Base-by-base conservation (phyloP, 164 flowering plant species). In the Macadamia integrifolia region DNA sequence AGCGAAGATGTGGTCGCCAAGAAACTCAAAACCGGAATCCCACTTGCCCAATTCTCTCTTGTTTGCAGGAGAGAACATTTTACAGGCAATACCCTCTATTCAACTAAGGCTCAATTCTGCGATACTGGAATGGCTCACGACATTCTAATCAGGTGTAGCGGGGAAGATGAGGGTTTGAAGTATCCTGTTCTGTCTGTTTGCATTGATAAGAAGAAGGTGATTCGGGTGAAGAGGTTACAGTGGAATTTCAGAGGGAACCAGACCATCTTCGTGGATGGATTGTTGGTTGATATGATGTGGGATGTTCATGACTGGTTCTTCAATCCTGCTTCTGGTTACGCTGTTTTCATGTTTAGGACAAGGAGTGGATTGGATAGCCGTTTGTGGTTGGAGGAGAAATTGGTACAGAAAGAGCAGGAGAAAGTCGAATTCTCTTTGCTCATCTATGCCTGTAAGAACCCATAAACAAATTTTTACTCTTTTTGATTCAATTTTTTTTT, bases 171-270 rank as follows among this genome's bases (percentile, higher is more conserved):
- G 13, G 90, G 83, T 1, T 12, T 71, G 12, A 85, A 84, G 71
- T 68, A 80, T 23, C 90, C 86, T 1, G 85, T 74, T 43, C 70
- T 94, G 28, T 83, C 82, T 1, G 89, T 92, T 29, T 66, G 74
- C 43, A 79, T 94, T 10, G 97, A 94, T 66, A 79, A 84, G 78
- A 92, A 82, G 86, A 81, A 65, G 66, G 92, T 90, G 79, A 71
- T 89, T 32, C 73, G 78, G 0, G 90, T 92, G 14, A 89, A 86
- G 85, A 85, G 86, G 69, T 62, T 94, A 80, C 85, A 79, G 17
- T 92, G 97, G 98, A 94, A 94, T 74, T 94, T 94, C 61, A 72
- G 99, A n/a, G 97, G 98, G 35, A 94, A 88, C 44, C 87, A 87
- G 68, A 83, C 87, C 0, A 80, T 92, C 23, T 86, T 82, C 29